These are phyloP conservation scores for Panaeolus cyanescens DNA, from an alignment of 768 basidiomycete genomes.

Conservation along the genomic window DNA sequence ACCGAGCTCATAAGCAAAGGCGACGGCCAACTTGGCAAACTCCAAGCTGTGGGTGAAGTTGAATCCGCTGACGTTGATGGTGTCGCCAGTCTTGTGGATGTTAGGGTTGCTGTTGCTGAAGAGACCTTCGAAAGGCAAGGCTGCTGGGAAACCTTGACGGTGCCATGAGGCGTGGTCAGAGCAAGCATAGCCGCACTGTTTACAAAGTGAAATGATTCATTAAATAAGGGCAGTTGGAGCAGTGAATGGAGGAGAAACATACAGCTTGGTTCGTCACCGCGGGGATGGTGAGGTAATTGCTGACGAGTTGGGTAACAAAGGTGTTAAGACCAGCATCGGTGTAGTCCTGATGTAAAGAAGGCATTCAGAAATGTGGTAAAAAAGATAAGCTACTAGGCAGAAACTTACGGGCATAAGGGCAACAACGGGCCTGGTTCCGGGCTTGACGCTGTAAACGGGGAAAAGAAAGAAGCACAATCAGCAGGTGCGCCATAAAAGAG, in stretches of 20 bases:
- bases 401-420: constrained; percentile 32
- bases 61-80: constrained; percentile 36
- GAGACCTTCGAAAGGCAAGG: constrained; percentile 37
- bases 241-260: neutral
- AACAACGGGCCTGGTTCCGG: constrained; percentile 40
- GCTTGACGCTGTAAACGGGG: constrained; percentile 40
- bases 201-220: neutral
- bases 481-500: neutral
- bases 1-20: constrained; percentile 53
- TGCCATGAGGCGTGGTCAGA: constrained; percentile 40
- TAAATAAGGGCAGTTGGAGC: neutral
- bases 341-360: constrained; percentile 23
- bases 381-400: no score
- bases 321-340: constrained; percentile 35
- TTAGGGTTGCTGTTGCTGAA: constrained; percentile 24
- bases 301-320: constrained; percentile 43
- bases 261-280: constrained; percentile 34
- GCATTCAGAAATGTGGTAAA: neutral
- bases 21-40: constrained; percentile 60
- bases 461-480: neutral
- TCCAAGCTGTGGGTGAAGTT: constrained; percentile 48
- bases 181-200: constrained; percentile 31
- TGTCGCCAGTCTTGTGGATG: constrained; percentile 29
- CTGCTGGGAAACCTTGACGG: constrained; percentile 43
- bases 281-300: constrained; percentile 42